Base-by-base conservation (phyloP, 2,329 filamentous ascomycete genomes). In the Monosporascus sp. region DNA sequence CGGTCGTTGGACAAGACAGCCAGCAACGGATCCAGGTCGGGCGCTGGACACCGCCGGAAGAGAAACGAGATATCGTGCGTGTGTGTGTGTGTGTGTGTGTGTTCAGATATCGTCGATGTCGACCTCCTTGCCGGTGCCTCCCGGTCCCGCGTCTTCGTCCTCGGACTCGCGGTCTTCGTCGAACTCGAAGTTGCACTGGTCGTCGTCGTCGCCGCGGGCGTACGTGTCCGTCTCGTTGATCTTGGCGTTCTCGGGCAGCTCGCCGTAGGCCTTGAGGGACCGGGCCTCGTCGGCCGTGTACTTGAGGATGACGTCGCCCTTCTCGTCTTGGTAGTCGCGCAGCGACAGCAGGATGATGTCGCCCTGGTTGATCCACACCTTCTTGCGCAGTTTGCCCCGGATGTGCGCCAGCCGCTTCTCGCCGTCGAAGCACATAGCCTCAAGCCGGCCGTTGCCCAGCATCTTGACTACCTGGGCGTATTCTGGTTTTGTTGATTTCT, bases 181-280 rank as follows among this genome's bases (percentile, higher is more conserved):
- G 79, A 97, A 97, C 78, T 97, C 94, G 80, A 99, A 96, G 77
- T 94, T 94, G 77, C 89, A 90, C 69, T 96, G n/a, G 43, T 46
- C 90, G 74, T 94, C 93, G 72, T 96, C 88, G 74, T 91, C 92
- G 73, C 92, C 89, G 74, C 92, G 89, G 68, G 90, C 85, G 69
- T 88, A 96, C 48, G 90, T 96, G 75, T 97, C 94, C 60, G 91
- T 96, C 84, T 99, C 94, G 85, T 99, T 99, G 85, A 99, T 99
- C 88, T 97, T 97, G 72, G 94, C 94, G 68, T 85, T 89, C 78
- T 97, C 94, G 64, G 94, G 94, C 56, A 99, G 81, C 76, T 99
- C 94, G 73, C 94, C 94, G 75, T 97, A 97, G 58, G 91, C 90
- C 79, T 97, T 97, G 68, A 99, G 83, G 63, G 86, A 89, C 70